These are phyloP conservation scores for Pisolithus thermaeus DNA, from an alignment of 1,284 basidiomycete species.

Conservation along the genomic window DNA sequence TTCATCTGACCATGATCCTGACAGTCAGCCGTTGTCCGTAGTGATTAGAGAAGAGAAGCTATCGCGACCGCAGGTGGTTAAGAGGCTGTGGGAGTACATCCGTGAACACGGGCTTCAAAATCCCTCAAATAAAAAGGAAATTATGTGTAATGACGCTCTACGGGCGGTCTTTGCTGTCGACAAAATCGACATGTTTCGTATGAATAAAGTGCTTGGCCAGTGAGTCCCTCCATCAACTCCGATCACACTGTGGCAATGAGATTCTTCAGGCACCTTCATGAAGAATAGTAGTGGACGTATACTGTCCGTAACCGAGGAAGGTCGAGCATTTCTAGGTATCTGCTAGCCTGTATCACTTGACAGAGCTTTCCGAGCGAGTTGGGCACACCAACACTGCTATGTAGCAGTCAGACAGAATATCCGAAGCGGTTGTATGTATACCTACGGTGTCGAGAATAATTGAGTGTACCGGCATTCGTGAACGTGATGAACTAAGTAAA, in stretches of 20 bases:
- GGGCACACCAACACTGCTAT: too few species aligned
- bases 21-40: slow-evolving; percentile 58
- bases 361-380: background rate
- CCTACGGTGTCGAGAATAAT: background rate
- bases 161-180: slow-evolving; percentile 69
- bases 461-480: background rate
- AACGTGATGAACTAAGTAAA: background rate
- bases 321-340: too few species aligned
- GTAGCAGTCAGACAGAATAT: background rate
- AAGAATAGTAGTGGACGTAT: slow-evolving; percentile 13
- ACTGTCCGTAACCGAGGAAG: too few species aligned
- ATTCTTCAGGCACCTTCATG: slow-evolving; percentile 27
- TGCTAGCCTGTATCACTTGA: background rate
- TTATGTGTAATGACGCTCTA: slow-evolving; percentile 70
- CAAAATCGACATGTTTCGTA: slow-evolving; percentile 81
- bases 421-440: background rate
- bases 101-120: slow-evolving; percentile 76
- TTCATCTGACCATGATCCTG: slow-evolving; percentile 7
- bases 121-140: slow-evolving; percentile 73
- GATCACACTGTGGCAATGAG: slow-evolving; percentile 1
- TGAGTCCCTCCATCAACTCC: slow-evolving; percentile 34
- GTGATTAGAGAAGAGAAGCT: slow-evolving; percentile 55
- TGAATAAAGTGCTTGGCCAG: slow-evolving; percentile 80
- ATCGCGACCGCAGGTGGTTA: slow-evolving; percentile 85
- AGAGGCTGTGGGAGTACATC: slow-evolving; percentile 83